Base-by-base conservation (phyloP, 2,329 filamentous ascomycete genomes). In the Aspergillus clavatus region DNA sequence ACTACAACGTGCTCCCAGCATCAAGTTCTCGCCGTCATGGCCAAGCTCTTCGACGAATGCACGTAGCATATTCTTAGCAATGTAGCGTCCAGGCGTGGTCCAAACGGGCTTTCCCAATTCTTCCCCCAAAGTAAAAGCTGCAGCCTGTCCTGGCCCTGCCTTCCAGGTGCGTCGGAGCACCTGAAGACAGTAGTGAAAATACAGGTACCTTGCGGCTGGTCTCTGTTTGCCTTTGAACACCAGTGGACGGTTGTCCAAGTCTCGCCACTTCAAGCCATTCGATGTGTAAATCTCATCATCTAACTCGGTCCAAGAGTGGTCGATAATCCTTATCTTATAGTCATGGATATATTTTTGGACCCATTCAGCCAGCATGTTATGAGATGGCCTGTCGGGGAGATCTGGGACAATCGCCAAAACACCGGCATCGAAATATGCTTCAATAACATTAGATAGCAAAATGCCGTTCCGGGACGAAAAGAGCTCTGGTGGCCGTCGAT, bases 171-270 rank as follows among this genome's bases (percentile, higher is more conserved):
- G 36, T n/a, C 49, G 39, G 6, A 57, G 22, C 1, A 56, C 37
- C 31, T 57, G 53, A 3, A 56, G 24, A 18, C 53, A 54, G 24
- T 52, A 57, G 18, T 57, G 55, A 18, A 56, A 55, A 21, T 58
- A 56, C 1, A 58, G 10, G 24, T 52, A 56, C 11, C 52, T 14
- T 1, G 49, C 50, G n/a, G 41, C 38, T 10, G 53, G 53, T 31
- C 53, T 35, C n/a, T 45, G 50, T 4, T 33, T 18, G 1, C 16
- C 38, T 5, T 28, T 29, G 22, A 56, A 57, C 8, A 5, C 8
- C 23, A 24, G 23, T 4, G 23, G 23, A 24, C 23, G 23, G 23
- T 24, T 24, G 8, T 24, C 8, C 4, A 24, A 8, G 23, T 24
- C 23, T 8, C 23, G 23, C 23, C 23, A 24, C 23, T 24, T 24